These are phyloP conservation scores for Fusarium anthophilum DNA, from an alignment of 2,329 filamentous ascomycete species.

Conservation along the genomic window DNA sequence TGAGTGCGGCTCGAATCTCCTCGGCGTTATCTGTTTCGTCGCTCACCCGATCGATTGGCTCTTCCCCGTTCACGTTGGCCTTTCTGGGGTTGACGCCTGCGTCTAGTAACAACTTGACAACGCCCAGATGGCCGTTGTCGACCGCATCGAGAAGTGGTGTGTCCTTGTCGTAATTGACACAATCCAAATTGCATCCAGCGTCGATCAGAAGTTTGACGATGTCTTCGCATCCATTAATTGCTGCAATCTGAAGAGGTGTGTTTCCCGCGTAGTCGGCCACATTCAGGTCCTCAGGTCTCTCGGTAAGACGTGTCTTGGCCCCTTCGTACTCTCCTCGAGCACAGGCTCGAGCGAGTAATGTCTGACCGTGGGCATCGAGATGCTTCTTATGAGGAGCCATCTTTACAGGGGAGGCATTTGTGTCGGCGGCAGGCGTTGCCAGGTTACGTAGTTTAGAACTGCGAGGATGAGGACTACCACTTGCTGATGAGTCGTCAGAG, in stretches of 20 bases:
- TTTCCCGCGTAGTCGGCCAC: slow-evolving; percentile 95
- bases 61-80: slow-evolving; percentile 90
- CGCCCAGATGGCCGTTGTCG: slow-evolving; percentile 91
- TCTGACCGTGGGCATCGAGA: slow-evolving; percentile 92
- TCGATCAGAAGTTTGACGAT: slow-evolving; percentile 89
- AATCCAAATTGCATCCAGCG: slow-evolving; percentile 85
- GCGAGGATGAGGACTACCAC: slow-evolving; percentile 67
- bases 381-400: slow-evolving; percentile 82
- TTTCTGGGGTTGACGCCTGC: slow-evolving; percentile 92
- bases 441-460: slow-evolving; percentile 66
- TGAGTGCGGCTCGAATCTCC: slow-evolving; percentile 77
- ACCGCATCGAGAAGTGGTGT: slow-evolving; percentile 96
- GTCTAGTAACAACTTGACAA: slow-evolving; percentile 83
- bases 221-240: slow-evolving; percentile 84
- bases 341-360: slow-evolving; percentile 87
- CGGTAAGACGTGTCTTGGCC: slow-evolving; percentile 77
- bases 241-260: slow-evolving; percentile 91
- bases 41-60: slow-evolving; percentile 85
- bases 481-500: slow-evolving; percentile 72
- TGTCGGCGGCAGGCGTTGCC: slow-evolving; percentile 65
- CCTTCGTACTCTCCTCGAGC: slow-evolving; percentile 83
- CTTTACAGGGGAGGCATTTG: slow-evolving; percentile 73
- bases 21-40: slow-evolving; percentile 79
- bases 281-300: slow-evolving; percentile 88
- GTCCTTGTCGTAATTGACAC: slow-evolving; percentile 81